phyloP scores from a whole-genome alignment of 257 asterid genomes.

The Nicotiana attenuata region DNA sequence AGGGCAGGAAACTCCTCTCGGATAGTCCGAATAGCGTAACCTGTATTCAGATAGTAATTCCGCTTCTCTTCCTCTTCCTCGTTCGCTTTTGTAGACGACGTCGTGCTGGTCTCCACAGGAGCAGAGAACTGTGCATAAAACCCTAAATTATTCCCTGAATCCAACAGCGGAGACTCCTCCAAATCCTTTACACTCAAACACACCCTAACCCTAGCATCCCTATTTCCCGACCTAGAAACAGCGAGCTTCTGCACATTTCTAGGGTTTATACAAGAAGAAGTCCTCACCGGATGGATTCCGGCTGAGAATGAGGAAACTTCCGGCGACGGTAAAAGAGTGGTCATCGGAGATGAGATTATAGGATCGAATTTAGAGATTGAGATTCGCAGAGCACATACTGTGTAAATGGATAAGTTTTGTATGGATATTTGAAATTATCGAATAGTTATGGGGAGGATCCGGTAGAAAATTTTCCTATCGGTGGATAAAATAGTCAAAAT shows the following conservation, averaged over 20 bases:
- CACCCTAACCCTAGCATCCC: slow-evolving; percentile 32
- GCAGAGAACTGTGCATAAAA: slow-evolving; percentile 40
- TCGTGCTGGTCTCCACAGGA: slow-evolving; percentile 39
- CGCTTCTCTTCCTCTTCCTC: slow-evolving; percentile 66
- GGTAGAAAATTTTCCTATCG: slow-evolving; percentile 6
- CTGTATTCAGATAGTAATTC: slow-evolving; percentile 75
- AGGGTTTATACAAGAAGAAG: background rate
- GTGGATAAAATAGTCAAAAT: slow-evolving; percentile 1
- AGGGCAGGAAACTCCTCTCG: slow-evolving; percentile 86
- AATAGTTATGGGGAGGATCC: background rate
- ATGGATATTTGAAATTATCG: slow-evolving; percentile 10
- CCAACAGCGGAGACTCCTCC: slow-evolving; percentile 39
- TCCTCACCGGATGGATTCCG: slow-evolving; percentile 12
- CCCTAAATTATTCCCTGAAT: slow-evolving; percentile 37
- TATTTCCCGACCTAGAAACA: slow-evolving; percentile 10
- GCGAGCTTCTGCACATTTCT: background rate
- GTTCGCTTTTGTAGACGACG: slow-evolving; percentile 31
- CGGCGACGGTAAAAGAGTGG: slow-evolving; percentile 30
- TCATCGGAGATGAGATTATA: slow-evolving; percentile 22
- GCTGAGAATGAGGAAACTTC: slow-evolving; percentile 23
- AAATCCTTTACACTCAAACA: slow-evolving; percentile 48
- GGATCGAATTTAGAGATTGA: background rate
- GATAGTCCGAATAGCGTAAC: slow-evolving; percentile 84
- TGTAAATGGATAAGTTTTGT: slow-evolving; percentile 18
- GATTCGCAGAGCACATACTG: background rate